phyloP scores from a whole-genome alignment of 208 protist genomes.

The Trypanosoma conorhini region DNA sequence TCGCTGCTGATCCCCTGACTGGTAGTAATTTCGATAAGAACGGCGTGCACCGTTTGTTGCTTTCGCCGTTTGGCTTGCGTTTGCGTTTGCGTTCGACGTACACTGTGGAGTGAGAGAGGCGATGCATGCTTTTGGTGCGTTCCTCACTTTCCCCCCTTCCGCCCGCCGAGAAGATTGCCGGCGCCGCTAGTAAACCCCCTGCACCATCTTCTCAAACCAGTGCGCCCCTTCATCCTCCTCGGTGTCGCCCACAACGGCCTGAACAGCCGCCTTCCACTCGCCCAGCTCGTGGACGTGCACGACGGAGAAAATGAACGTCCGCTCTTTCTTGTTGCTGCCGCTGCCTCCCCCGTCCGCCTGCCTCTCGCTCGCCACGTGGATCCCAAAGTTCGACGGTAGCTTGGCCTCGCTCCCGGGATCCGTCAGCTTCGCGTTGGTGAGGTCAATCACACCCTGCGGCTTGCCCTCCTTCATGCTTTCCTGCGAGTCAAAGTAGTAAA shows the following conservation, averaged over 20 bases:
- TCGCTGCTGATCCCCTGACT: neutral
- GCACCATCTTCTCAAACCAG: slow-evolving; percentile 32
- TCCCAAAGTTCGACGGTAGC: slow-evolving; percentile 23
- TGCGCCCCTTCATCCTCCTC: slow-evolving; percentile 14
- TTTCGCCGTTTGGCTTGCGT: neutral
- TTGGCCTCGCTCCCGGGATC: slow-evolving; percentile 25
- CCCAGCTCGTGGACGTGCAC: slow-evolving; percentile 23
- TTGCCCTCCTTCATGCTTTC: slow-evolving; percentile 23
- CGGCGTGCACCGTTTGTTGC: neutral
- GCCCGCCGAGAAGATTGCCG: neutral
- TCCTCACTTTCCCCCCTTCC: neutral
- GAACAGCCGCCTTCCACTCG: slow-evolving; percentile 21
- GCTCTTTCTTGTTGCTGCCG: slow-evolving; percentile 10
- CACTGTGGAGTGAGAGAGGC: neutral
- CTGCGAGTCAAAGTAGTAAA: slow-evolving; percentile 32
- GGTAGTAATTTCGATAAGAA: neutral
- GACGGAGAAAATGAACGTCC: slow-evolving; percentile 29
- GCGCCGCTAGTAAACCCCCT: slow-evolving; percentile 24
- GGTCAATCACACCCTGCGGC: slow-evolving; percentile 30
- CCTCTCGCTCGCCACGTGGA: slow-evolving; percentile 8
- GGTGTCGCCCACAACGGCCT: slow-evolving; percentile 14
- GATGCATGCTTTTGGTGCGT: neutral
- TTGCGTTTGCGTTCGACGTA: neutral
- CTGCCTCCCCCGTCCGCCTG: neutral
- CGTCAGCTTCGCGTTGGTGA: slow-evolving; percentile 21